Percentiles rank a stretch among this genome's conserved stretches.
These are phyloP conservation scores for Entrophospora sp. DNA, from an alignment of 192 early-diverging fungal species.

Conservation along the genomic window DNA sequence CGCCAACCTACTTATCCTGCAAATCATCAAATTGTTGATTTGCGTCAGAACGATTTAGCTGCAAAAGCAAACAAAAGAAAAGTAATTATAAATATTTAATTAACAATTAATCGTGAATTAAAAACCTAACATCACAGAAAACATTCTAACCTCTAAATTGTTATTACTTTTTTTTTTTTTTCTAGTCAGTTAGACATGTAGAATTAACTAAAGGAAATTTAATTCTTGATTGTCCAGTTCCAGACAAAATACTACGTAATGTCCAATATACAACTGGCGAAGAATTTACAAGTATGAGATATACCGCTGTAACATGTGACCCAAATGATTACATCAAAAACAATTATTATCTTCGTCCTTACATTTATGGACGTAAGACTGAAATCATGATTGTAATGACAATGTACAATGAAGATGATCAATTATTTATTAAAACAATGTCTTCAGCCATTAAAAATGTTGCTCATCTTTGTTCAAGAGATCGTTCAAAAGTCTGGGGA, in stretches of 20 bases:
- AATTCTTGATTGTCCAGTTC: constrained; percentile 54
- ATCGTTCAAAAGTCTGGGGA: constrained; percentile 64
- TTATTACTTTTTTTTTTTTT: too few relatives aligned
- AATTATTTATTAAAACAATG: constrained; percentile 83
- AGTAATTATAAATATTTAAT: too few relatives aligned
- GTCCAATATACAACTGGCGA: constrained; percentile 39
- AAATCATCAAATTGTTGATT: too few relatives aligned
- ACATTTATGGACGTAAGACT: constrained; percentile 61
- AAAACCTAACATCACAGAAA: too few relatives aligned
- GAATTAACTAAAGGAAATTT: constrained; percentile 59
- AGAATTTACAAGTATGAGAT: constrained; percentile 60
- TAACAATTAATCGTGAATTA: too few relatives aligned
- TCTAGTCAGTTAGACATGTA: too few relatives aligned
- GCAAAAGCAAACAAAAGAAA: too few relatives aligned
- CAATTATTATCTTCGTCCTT: constrained; percentile 59
- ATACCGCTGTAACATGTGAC: constrained; percentile 62
- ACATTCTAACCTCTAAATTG: too few relatives aligned
- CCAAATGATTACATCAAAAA: constrained; percentile 48
- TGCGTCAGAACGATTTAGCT: too few relatives aligned
- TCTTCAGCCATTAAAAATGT: constrained; percentile 84
- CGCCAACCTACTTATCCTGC: too few relatives aligned
- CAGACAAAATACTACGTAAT: constrained; percentile 38
- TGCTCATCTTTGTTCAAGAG: constrained; percentile 70
- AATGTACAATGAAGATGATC: constrained; percentile 87
- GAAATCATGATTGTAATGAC: constrained; percentile 89